Evolutionary conservation across 306 rosid species (phyloP), one percentile per base, ranked within the genome.

Genomic region (Citrullus mucosospermus): DNA sequence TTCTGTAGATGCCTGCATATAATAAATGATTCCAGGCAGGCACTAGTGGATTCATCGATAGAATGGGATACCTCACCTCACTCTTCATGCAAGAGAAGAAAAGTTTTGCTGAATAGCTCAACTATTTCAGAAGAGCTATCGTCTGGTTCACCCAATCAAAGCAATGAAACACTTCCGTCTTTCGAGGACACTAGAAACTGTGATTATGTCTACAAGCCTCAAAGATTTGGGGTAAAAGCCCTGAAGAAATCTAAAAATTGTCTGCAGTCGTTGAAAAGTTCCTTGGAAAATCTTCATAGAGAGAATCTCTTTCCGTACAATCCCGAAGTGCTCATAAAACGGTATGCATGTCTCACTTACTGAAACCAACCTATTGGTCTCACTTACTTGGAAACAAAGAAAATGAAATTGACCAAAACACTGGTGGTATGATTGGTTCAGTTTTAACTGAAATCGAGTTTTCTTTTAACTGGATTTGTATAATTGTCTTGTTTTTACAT

Each of bases 231-330:
- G 59, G 57, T 76, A 75, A 72, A 66, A 71, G 81, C 89, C 67
- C 85, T 83, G 74, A 80, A 76, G 75, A 80, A 90, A 82, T 97
- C 92, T 77, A 78, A 82, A 79, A 84, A 83, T 73, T 94, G 98
- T 83, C 85, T 94, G 80, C 84, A 88, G 78, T 85, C 90, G 36
- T 84, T 94, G 80, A 88, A 82, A 81, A 83, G 39, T 86, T 94
- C 98, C 48, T 86, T 94, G 70, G 90, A 85, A 75, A 88, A 86
- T 87, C 98, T 92, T 82, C 88, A 92, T 79, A 86, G 77, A 60
- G 92, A 94, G 87, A 82, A 87, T 82, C 80, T 94, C 76, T 94
- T 94, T 86, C 68, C 79, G 38, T 76, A 76, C 39, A 76, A 76
- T 58, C 79, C 79, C 25, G 38, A 76, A 44, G 69, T 58, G 22